Evolutionary conservation across 495 filamentous ascomycete genomes (phyloP), one percentile per base, ranked within the genome.

Genomic region (Penicillium angulare): DNA sequence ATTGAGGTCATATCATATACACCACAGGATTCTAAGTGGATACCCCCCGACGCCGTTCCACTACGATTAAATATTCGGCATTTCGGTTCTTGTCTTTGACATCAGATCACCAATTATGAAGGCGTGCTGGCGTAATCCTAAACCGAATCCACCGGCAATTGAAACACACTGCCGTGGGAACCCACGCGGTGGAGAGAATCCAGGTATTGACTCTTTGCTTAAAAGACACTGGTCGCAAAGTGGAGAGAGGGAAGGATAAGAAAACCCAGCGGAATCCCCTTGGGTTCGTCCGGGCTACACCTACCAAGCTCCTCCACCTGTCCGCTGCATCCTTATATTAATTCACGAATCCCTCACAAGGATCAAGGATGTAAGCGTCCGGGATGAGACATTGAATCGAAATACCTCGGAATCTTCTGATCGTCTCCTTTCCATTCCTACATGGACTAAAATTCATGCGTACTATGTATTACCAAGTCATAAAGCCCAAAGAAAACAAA

Each of bases 261-360:
- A 12, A 18, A 43, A 22, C 36, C 40, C 40, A 39, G 10, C 8
- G 17, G 40, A 36, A 16, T 16, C 22, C 40, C 43, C 42, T 50
- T 31, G 24, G 47, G 48, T 59, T 59, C 52, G 38, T 52, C 49
- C 49, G n/a, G 20, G 10, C 7, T 41, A 20, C 38, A n/a, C 38
- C 12, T 35, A 35, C n/a, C n/a, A 35, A 35, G 38, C 21, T 17
- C 36, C 6, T n/a, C 7, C 40, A 15, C n/a, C 35, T 43, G 40
- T 38, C 49, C 49, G 36, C 43, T 49, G 35, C 35, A 52, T 53
- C 43, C 39, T 51, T 56, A 54, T 59, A 63, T 56, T 54, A 56
- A 32, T 46, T 46, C 41, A n/a, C n/a, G 20, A 40, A 3, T 40
- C n/a, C 7, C n/a, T n/a, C n/a, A n/a, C 46, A 40, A 38, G 36